Base-by-base conservation (phyloP, 345 rosid species). In the Nephelium lappaceum region DNA sequence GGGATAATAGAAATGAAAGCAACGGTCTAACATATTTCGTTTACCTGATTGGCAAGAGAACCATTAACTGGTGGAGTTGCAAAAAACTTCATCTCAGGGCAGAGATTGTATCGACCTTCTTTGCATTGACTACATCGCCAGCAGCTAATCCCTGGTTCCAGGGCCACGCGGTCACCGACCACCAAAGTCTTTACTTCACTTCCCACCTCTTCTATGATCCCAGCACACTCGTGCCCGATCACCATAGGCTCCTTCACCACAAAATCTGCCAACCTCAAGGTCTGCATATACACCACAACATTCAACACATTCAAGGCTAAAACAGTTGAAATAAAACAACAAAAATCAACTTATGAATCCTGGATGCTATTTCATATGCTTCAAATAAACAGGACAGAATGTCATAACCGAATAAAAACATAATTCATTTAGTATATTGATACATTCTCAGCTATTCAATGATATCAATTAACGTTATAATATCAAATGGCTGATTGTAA, bases 221-320 rank as follows among this genome's bases (percentile, higher is more conserved):
- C 98, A 73, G 98, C 98, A 84, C 95, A 93, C 83, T 96, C 98
- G 71, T 90, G 99, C 53, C 99, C 98, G 31, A 96, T 91, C 65
- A 94, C 97, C 99, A 96, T 96, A 0, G 98, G 99, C 87, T 94
- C 91, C 87, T 93, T 89, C 81, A 95, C 99, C 0, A 91, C 77
- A 78, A 89, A 95, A 85, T 90, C 84, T 12, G 95, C 98, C 42
- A 88, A 87, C 79, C 91, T 85, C 97, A 93, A 79, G 42, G 91
- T 90, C 98, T 93, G 80, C 27, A 78, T 42, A 39, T 11, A 68
- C 1, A 73, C 57, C 57, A 39, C 11, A 55, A 41, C 41, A 55
- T n/a, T 31, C 24, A 72, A 12, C 12, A 3, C 43, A 66, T 43
- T 19, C 8, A 19, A 25, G 6, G 62, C 36, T 47, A 49, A 51